phyloP scores from a whole-genome alignment of 1,139 yeast species.

The Saccharomycopsis hybrid region DNA sequence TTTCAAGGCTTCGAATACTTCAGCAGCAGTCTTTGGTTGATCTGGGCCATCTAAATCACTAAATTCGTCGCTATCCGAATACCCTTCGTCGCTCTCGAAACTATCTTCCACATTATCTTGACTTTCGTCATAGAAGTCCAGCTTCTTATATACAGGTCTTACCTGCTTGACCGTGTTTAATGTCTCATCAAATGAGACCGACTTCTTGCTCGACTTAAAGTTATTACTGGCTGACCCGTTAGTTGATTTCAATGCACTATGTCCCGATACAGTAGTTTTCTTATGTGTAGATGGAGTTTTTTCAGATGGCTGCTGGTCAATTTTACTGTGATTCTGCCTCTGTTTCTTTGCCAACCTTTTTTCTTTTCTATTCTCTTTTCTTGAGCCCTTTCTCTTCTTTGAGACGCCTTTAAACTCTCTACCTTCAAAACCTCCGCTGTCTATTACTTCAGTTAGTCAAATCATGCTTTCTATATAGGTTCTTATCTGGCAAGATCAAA shows the following conservation, averaged over 20 bases:
- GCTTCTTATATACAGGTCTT: constrained; percentile 13
- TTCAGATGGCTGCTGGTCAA: neutral
- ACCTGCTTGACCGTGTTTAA: constrained; percentile 10
- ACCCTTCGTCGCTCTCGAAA: constrained; percentile 26
- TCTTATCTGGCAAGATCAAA: too few species aligned
- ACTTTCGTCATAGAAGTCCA: constrained; percentile 22
- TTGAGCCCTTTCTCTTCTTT: constrained; percentile 30
- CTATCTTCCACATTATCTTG: constrained; percentile 20
- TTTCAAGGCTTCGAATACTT: constrained; percentile 12
- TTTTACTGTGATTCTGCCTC: constrained; percentile 21
- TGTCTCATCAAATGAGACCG: constrained; percentile 17
- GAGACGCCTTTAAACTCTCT: constrained; percentile 27
- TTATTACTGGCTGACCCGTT: neutral
- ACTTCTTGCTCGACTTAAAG: constrained; percentile 6
- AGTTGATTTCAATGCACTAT: neutral
- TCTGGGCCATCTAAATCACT: constrained; percentile 14
- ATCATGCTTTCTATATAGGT: too few species aligned
- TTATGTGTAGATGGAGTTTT: neutral
- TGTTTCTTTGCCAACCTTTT: constrained; percentile 49
- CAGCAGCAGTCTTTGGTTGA: constrained; percentile 18
- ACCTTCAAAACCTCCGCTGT: constrained; percentile 28
- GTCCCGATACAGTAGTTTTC: neutral
- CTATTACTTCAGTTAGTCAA: neutral
- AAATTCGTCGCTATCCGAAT: constrained; percentile 15
- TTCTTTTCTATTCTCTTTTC: constrained; percentile 55